Conservation (phyloP, 371 early-diverging fungal species). For the Haplosporangium sp. region DNA sequence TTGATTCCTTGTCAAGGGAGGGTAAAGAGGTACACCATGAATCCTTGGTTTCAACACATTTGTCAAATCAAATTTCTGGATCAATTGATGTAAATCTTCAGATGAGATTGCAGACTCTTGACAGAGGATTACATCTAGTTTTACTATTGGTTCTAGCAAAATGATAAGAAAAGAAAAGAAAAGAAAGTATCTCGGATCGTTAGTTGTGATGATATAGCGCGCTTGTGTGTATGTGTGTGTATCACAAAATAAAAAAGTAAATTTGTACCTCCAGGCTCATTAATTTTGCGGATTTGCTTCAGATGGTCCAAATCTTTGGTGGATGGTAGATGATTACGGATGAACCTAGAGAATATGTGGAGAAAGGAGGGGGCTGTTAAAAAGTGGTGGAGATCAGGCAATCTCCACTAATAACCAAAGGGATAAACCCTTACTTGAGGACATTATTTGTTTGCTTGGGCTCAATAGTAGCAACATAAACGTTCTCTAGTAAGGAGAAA, state of each 20-base stretch:
- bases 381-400: too few species aligned
- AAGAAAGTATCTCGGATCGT: too few species aligned
- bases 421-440: conserved; percentile 28
- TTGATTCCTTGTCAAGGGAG: conserved; percentile 67
- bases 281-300: conserved; percentile 40
- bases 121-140: conserved; percentile 39
- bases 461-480: conserved; percentile 38
- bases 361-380: too few species aligned
- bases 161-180: not conserved
- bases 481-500: conserved; percentile 20
- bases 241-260: not conserved
- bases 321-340: conserved; percentile 28
- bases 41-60: conserved; percentile 26
- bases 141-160: not conserved
- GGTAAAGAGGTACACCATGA: conserved; percentile 57
- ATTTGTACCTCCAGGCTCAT: conserved; percentile 14
- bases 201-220: too few species aligned
- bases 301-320: conserved; percentile 39
- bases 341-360: conserved; percentile 16
- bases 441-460: conserved; percentile 43
- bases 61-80: conserved; percentile 16
- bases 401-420: not conserved
- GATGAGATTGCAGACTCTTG: conserved; percentile 22
- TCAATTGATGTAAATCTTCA: conserved; percentile 16
- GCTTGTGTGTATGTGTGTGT: not conserved